Percentiles rank a stretch among this genome's conserved stretches.
These are phyloP conservation scores for Daldinia concentrica DNA, from an alignment of 495 filamentous ascomycete genomes.

Conservation along the genomic window DNA sequence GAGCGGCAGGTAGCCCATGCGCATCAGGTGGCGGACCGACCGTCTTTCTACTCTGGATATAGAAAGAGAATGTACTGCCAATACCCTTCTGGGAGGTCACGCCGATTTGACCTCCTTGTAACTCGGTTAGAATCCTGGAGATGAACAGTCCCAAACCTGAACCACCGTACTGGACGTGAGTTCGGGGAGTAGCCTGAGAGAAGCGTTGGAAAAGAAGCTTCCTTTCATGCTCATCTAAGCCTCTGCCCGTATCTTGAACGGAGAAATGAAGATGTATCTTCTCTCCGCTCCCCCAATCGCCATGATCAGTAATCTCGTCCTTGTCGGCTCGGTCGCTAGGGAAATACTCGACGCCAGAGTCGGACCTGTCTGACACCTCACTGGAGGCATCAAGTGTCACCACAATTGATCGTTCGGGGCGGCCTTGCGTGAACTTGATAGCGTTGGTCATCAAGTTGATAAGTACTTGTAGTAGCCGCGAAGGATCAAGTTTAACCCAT, in stretches of 20 bases:
- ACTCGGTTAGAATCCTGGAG: conserved; percentile 76
- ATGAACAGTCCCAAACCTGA: conserved; percentile 87
- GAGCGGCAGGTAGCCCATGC: conserved; percentile 31
- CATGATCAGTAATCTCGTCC: conserved; percentile 60
- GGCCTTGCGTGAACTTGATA: conserved; percentile 79
- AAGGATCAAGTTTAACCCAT: conserved; percentile 83
- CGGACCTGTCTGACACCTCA: conserved; percentile 57
- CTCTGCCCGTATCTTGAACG: conserved; percentile 81
- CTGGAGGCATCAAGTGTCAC: conserved; percentile 75
- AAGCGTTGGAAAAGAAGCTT: conserved; percentile 82
- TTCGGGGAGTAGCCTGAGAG: conserved; percentile 78
- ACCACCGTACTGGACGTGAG: conserved; percentile 83
- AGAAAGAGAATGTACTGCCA: conserved; percentile 88
- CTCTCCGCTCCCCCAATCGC: conserved; percentile 76
- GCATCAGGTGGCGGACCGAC: conserved; percentile 24
- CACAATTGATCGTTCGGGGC: conserved; percentile 67
- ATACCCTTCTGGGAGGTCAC: conserved; percentile 74
- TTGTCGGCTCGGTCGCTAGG: conserved; percentile 61
- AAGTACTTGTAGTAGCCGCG: conserved; percentile 78
- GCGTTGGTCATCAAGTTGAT: conserved; percentile 83
- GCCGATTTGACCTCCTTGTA: conserved; percentile 87
- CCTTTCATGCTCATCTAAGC: conserved; percentile 76
- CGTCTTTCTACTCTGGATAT: conserved; percentile 60
- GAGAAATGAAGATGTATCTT: conserved; percentile 76
- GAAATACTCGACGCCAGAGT: conserved; percentile 59